Percentiles rank a stretch among this genome's conserved stretches.
Evolutionary conservation across 305 asterid genomes (phyloP).

Genomic region (Rubia peregrina): DNA sequence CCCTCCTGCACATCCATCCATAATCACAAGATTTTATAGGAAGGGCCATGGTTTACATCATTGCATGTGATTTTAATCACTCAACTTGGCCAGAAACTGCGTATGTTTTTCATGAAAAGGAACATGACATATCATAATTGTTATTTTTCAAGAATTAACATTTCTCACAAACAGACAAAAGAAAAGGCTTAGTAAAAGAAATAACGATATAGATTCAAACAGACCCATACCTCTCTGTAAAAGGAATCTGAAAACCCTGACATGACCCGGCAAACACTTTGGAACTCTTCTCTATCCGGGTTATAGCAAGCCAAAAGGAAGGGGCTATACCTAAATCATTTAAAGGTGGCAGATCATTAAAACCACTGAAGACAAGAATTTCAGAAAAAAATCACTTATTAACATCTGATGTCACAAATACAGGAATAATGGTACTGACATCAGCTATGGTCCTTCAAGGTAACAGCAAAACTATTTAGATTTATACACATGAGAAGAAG

Average conservation of each 20-base stretch:
- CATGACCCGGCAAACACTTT: slow-evolving; percentile 93
- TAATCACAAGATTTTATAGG: neutral
- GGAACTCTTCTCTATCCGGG: slow-evolving; percentile 79
- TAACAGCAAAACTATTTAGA: neutral
- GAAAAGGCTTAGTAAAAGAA: neutral
- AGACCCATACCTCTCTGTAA: slow-evolving; percentile 52
- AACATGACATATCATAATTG: too few relatives aligned
- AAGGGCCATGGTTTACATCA: neutral
- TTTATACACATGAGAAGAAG: neutral
- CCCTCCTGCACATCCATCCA: neutral
- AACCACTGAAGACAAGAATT: neutral
- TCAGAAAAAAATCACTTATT: neutral
- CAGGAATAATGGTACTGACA: neutral
- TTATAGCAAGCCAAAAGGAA: slow-evolving; percentile 90
- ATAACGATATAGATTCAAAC: neutral
- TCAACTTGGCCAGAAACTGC: too few relatives aligned
- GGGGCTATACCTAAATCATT: slow-evolving; percentile 69
- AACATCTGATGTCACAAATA: neutral
- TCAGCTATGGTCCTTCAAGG: neutral
- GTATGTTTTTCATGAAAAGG: too few relatives aligned
- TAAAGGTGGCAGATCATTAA: slow-evolving; percentile 9
- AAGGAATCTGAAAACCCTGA: slow-evolving; percentile 90
- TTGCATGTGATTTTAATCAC: neutral
- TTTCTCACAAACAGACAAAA: neutral
- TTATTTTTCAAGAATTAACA: neutral